Conservation (phyloP, 768 basidiomycete genomes). For the Suillus subalutaceus region DNA sequence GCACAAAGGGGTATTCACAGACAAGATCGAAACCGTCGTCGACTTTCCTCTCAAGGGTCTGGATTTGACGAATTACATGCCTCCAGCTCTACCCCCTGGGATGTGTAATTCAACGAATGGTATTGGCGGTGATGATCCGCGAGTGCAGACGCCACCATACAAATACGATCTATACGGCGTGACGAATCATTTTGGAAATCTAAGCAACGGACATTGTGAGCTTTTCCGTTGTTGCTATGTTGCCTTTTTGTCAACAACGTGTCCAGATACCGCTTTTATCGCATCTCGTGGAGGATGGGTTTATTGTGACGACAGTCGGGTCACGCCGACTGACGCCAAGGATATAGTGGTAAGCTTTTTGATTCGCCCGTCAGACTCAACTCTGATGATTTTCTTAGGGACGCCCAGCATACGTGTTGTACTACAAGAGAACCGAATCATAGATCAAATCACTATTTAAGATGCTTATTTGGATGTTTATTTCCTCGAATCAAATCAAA, state of each 20-base stretch:
- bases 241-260: not conserved
- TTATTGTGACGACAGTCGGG: slow-evolving; percentile 92
- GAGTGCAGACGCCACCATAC: slow-evolving; percentile 85
- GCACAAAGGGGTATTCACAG: slow-evolving; percentile 87
- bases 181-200: slow-evolving; percentile 93
- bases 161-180: slow-evolving; percentile 94
- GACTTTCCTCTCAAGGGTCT: slow-evolving; percentile 77
- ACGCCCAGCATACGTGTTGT: slow-evolving; percentile 76
- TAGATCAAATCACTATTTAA: slow-evolving; percentile 20
- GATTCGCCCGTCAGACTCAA: not conserved
- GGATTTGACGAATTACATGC: slow-evolving; percentile 83
- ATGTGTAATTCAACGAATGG: slow-evolving; percentile 53
- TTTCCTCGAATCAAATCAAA: not conserved
- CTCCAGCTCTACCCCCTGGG: slow-evolving; percentile 72
- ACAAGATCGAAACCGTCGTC: slow-evolving; percentile 94
- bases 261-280: slow-evolving; percentile 88
- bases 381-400: slow-evolving; percentile 49
- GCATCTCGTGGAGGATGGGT: slow-evolving; percentile 87
- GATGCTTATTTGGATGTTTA: slow-evolving; percentile 10
- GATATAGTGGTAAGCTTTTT: slow-evolving; percentile 74
- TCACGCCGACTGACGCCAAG: slow-evolving; percentile 70
- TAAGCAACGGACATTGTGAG: slow-evolving; percentile 96
- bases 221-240: not conserved
- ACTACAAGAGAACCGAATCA: slow-evolving; percentile 64
- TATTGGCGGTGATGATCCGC: slow-evolving; percentile 60